A percentile compares a stretch with the other conserved stretches of the same genome.
Evolutionary conservation across 495 filamentous ascomycete genomes (phyloP).

Genomic region (Hypoxylon crocopeplum): DNA sequence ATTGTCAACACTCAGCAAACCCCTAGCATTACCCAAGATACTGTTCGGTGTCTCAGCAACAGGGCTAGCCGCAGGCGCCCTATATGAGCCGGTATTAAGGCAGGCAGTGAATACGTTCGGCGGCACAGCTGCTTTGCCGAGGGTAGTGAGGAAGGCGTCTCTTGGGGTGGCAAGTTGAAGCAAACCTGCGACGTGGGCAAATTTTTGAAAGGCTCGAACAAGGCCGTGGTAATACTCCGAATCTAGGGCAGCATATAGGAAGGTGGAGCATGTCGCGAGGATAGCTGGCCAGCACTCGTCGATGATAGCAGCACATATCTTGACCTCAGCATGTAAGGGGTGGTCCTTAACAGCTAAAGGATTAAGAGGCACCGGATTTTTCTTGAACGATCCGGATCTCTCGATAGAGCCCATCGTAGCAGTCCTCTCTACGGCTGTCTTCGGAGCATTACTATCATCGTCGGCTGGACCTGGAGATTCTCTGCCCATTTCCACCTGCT

Average conservation of each 20-base stretch:
- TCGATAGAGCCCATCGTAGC: slow-evolving; percentile 49
- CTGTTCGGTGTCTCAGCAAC: slow-evolving; percentile 56
- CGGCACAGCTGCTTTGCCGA: slow-evolving; percentile 91
- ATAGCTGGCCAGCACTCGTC: slow-evolving; percentile 95
- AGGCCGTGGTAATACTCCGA: slow-evolving; percentile 93
- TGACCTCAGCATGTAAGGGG: slow-evolving; percentile 71
- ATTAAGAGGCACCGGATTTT: slow-evolving; percentile 75
- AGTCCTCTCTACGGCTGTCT: slow-evolving; percentile 47
- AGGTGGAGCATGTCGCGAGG: slow-evolving; percentile 91
- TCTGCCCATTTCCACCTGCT: slow-evolving; percentile 49
- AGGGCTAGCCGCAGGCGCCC: slow-evolving; percentile 49
- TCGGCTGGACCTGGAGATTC: slow-evolving; percentile 49
- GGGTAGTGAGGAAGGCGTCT: slow-evolving; percentile 92
- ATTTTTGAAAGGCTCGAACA: slow-evolving; percentile 93
- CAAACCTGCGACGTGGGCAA: slow-evolving; percentile 92
- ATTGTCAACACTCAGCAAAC: slow-evolving; percentile 69
- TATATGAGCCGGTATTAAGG: slow-evolving; percentile 50
- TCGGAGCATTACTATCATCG: slow-evolving; percentile 30
- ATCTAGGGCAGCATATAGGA: slow-evolving; percentile 88
- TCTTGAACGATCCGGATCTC: slow-evolving; percentile 58
- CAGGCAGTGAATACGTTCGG: slow-evolving; percentile 72
- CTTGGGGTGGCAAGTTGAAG: slow-evolving; percentile 82
- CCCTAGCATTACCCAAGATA: slow-evolving; percentile 67
- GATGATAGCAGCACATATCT: slow-evolving; percentile 79
- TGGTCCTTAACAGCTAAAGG: slow-evolving; percentile 76